Base-by-base conservation (phyloP, 2,329 filamentous ascomycete genomes). In the Trichoderma sp. region DNA sequence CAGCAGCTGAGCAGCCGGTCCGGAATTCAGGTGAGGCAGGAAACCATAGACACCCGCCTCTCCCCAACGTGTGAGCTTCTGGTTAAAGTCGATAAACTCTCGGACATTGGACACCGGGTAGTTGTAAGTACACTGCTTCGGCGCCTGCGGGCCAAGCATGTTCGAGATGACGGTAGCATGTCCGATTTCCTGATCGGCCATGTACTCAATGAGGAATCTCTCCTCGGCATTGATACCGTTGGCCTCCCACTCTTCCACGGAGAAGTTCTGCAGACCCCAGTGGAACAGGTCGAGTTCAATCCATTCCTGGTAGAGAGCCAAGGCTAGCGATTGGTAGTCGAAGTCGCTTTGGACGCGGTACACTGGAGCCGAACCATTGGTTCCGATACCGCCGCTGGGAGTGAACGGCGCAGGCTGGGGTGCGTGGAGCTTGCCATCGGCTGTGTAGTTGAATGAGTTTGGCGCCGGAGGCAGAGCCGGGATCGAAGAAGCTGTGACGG, bases 221-320 rank as follows among this genome's bases (percentile, higher is more conserved):
- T 93, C 90, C 72, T 91, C 86, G 12, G 86, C 81, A 7, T 80
- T 88, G 15, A 96, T 78, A 2, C 90, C 90, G 28, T 85, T 88
- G 1, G 81, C 85, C 7, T 85, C 79, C 69, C 93, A 95, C 17
- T 95, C 89, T 39, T 85, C 81, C 0, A 81, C 85, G 1, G 85
- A 86, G 76, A 91, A 95, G 0, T 81, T 85, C 0, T 85, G 86
- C 3, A 95, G 82, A 15, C 89, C 91, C 73, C 90, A 87, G 75
- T 91, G 88, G 83, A 95, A 95, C 15, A 92, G 82, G 73, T 95
- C 92, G 1, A 95, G 82, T 77, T 95, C 91, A 62, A 94, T 92
- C 84, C 87, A 95, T 76, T 95, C 91, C 71, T 93, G 89, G 73
- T 94, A 93, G 0, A 94, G 80, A 14, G 85, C 90, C 14, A 95